Conservation (phyloP, 192 early-diverging fungal species). For the Umbelopsis isabellina region DNA sequence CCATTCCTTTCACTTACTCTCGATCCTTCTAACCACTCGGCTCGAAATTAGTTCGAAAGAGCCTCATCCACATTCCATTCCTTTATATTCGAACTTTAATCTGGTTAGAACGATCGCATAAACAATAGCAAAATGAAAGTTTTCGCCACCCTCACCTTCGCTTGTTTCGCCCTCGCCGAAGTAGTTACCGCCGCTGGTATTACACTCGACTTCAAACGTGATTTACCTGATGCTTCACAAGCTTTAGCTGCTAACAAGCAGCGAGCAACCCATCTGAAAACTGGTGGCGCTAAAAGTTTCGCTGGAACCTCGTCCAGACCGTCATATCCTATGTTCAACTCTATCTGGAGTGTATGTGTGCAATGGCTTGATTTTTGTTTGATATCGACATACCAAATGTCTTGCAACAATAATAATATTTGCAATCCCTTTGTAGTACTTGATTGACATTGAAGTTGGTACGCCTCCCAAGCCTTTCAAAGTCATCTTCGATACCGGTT, state of each 20-base stretch:
- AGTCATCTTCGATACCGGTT: slow-evolving; percentile 38
- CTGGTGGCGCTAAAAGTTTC: neutral
- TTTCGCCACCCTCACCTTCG: neutral
- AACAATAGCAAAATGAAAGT: neutral
- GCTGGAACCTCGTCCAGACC: neutral
- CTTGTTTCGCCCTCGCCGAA: neutral
- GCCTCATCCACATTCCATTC: slow-evolving; percentile 2
- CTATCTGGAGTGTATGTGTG: slow-evolving; percentile 13
- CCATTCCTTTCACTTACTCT: slow-evolving; percentile 5
- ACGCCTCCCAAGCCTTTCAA: slow-evolving; percentile 31
- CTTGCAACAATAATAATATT: neutral
- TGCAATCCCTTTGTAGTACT: neutral
- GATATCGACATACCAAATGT: neutral
- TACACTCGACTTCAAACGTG: neutral
- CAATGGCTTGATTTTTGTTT: neutral
- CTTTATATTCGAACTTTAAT: neutral
- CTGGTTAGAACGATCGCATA: neutral
- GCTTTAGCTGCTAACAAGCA: slow-evolving; percentile 9
- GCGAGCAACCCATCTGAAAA: neutral
- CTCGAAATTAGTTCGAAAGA: neutral
- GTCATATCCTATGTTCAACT: slow-evolving; percentile 9
- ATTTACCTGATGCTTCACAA: neutral
- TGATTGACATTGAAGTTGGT: slow-evolving; percentile 33
- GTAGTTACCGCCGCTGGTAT: neutral
- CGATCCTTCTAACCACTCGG: neutral